Percentiles rank a stretch among this genome's conserved stretches.
Evolutionary conservation across 139 green algal species (phyloP).

Genomic region (Closterium sp.): DNA sequence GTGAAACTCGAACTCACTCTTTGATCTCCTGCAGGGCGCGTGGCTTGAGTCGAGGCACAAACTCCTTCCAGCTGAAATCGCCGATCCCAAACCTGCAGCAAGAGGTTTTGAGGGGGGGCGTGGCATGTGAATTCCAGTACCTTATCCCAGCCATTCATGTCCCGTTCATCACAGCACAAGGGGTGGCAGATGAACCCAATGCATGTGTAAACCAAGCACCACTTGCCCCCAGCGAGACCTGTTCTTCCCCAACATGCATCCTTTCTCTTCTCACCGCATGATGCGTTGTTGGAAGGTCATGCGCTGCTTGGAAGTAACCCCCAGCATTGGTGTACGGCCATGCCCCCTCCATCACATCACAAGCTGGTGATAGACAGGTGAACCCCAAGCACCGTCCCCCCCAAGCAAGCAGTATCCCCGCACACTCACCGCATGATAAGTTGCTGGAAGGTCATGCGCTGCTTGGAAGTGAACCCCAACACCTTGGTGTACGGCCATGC

Average conservation of each 20-base stretch:
- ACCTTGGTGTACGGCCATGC: constrained; percentile 15
- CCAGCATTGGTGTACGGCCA: constrained; percentile 18
- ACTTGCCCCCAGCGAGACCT: too few species aligned
- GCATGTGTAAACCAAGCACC: too few species aligned
- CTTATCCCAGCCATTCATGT: too few species aligned
- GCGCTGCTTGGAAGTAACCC: constrained; percentile 16
- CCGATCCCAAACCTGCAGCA: constrained; percentile 19
- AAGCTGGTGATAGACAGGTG: too few species aligned
- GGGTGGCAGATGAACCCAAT: too few species aligned
- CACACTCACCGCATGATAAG: constrained; percentile 24
- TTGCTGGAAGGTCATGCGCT: constrained; percentile 9
- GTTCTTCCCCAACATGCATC: too few species aligned
- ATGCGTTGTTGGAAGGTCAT: constrained; percentile 12
- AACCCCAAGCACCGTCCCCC: background rate
- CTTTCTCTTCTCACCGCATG: background rate
- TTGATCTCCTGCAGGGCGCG: constrained; percentile 28
- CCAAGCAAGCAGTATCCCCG: too few species aligned
- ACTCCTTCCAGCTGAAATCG: constrained; percentile 37
- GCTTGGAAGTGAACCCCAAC: constrained; percentile 26
- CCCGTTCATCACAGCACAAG: too few species aligned
- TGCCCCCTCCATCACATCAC: constrained; percentile 30
- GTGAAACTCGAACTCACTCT: background rate
- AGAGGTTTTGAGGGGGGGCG: too few species aligned
- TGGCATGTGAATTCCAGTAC: too few species aligned
- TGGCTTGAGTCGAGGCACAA: constrained; percentile 37